Evolutionary conservation across 176 grass and related monocot genomes (phyloP).

Genomic region (Pontederia crassipes): DNA sequence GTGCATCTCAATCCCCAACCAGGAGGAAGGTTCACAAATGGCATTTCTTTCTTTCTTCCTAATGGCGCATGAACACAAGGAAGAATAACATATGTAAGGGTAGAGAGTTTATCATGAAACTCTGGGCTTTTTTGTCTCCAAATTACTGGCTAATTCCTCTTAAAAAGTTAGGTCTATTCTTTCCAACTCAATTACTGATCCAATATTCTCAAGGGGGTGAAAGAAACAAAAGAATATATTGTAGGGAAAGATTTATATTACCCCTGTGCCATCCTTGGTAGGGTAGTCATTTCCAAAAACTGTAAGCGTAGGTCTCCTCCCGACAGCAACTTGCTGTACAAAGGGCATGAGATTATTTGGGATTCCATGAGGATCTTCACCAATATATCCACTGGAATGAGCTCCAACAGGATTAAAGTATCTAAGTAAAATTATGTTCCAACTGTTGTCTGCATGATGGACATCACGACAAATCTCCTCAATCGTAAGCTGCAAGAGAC

Average conservation of each 20-base stretch:
- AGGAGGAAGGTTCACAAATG: too few relatives aligned
- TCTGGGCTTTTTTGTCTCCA: too few relatives aligned
- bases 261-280: constrained; percentile 85
- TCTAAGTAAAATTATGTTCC: constrained; percentile 87
- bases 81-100: too few relatives aligned
- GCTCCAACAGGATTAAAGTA: constrained; percentile 98
- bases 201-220: too few relatives aligned
- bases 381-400: constrained; percentile 69
- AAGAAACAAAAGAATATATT: too few relatives aligned
- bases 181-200: too few relatives aligned
- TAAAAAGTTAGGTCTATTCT: too few relatives aligned
- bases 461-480: constrained; percentile 88
- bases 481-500: constrained; percentile 55
- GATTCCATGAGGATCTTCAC: constrained; percentile 67
- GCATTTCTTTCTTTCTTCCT: too few relatives aligned
- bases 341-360: constrained; percentile 98
- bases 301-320: constrained; percentile 61
- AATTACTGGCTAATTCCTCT: too few relatives aligned
- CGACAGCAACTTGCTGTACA: constrained; percentile 95
- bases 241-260: background rate
- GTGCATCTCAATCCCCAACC: too few relatives aligned
- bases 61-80: too few relatives aligned
- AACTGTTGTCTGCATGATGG: constrained; percentile 48
- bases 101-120: too few relatives aligned
- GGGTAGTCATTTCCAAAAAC: constrained; percentile 82